phyloP scores from a whole-genome alignment of 768 basidiomycete genomes.

The Suillus discolor region DNA sequence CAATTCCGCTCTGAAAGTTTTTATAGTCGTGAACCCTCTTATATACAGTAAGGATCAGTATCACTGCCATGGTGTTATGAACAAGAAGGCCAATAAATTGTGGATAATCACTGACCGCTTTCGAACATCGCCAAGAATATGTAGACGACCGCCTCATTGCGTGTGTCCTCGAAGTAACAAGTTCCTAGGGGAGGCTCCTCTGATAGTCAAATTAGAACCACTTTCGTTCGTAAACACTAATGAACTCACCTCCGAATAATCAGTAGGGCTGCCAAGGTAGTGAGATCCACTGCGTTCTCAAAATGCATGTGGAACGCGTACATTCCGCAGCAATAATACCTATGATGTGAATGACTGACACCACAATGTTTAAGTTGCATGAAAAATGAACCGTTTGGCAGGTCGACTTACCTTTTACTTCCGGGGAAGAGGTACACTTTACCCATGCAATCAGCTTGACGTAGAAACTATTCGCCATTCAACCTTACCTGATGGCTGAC shows the following conservation, averaged over 20 bases:
- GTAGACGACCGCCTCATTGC: conserved; percentile 1
- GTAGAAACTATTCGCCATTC: not conserved
- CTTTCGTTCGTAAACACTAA: not conserved
- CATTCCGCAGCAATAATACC: conserved; percentile 12
- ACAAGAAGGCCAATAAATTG: not conserved
- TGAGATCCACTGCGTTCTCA: not conserved
- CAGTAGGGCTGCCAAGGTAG: conserved; percentile 14
- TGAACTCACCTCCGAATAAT: conserved; percentile 12
- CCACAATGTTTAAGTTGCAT: no score
- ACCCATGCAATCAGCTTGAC: not conserved
- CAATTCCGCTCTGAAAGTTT: conserved; percentile 12
- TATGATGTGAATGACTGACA: conserved; percentile 11
- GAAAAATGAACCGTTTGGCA: not conserved
- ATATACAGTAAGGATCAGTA: conserved; percentile 5
- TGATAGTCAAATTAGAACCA: not conserved
- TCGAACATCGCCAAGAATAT: not conserved
- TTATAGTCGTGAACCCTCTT: conserved; percentile 6
- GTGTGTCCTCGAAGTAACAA: not conserved
- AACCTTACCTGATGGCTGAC: not conserved
- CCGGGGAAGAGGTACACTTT: conserved; percentile 1
- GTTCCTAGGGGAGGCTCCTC: not conserved
- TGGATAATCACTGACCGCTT: not conserved
- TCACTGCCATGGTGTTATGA: not conserved
- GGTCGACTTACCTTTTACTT: conserved; percentile 13
- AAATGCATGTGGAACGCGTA: not conserved